phyloP scores from a whole-genome alignment of 495 filamentous ascomycete species.

The Annulohypoxylon moriforme region DNA sequence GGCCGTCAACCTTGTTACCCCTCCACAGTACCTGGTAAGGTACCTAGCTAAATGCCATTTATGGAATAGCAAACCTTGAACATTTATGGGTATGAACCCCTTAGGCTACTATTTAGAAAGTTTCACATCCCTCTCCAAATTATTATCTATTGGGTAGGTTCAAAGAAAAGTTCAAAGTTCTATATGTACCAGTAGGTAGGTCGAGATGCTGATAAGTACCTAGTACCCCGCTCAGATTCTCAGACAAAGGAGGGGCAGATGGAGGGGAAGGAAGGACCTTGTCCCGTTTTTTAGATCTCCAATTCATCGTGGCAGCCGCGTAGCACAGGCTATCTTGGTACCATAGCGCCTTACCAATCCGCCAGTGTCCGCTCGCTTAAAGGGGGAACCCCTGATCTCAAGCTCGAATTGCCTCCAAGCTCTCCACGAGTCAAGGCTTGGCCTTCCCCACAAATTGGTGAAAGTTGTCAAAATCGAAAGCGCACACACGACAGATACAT shows the following conservation, averaged over 20 bases:
- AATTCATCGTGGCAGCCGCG: neutral
- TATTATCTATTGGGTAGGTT: neutral
- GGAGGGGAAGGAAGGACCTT: neutral
- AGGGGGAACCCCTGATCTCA: slow-evolving; percentile 6
- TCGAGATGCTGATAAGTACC: neutral
- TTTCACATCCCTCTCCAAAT: slow-evolving; percentile 7
- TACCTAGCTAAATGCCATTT: slow-evolving; percentile 20
- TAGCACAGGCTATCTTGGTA: neutral
- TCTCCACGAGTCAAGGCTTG: slow-evolving; percentile 22
- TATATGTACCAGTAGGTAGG: too few species aligned
- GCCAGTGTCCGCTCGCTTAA: slow-evolving; percentile 24
- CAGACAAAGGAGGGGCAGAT: slow-evolving; percentile 27
- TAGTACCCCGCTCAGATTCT: slow-evolving; percentile 27
- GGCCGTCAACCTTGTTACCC: too few species aligned
- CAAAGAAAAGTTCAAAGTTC: too few species aligned
- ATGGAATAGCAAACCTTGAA: slow-evolving; percentile 16
- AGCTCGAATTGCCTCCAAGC: slow-evolving; percentile 16
- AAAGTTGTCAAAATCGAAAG: slow-evolving; percentile 50
- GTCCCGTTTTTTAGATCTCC: slow-evolving; percentile 3
- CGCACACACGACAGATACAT: slow-evolving; percentile 41
- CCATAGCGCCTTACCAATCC: neutral
- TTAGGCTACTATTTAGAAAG: neutral
- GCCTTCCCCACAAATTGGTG: slow-evolving; percentile 49
- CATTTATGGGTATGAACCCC: neutral
- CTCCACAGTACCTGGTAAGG: neutral